These are phyloP conservation scores for Aspergillus fischeri DNA, from an alignment of 2,329 filamentous ascomycete species.

Conservation along the genomic window DNA sequence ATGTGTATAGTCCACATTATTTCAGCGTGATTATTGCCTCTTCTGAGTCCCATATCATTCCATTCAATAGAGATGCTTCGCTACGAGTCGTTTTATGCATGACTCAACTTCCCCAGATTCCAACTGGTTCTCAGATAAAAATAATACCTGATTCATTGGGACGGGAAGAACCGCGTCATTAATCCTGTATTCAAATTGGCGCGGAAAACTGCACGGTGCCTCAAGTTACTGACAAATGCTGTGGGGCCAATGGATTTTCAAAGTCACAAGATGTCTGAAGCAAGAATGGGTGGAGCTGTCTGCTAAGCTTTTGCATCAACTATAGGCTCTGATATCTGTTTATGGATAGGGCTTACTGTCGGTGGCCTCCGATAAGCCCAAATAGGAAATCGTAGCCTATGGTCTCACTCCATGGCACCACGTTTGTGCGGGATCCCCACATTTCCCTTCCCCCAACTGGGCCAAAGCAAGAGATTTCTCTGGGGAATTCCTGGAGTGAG, in stretches of 20 bases:
- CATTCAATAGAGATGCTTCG: too few relatives aligned
- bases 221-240: neutral
- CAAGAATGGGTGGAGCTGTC: neutral
- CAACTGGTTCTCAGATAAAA: too few relatives aligned
- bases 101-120: neutral
- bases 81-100: neutral
- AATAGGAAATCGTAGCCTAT: neutral
- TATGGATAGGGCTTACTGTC: neutral
- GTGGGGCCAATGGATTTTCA: neutral
- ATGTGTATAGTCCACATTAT: neutral
- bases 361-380: neutral
- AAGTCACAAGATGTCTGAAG: neutral
- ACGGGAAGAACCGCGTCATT: neutral
- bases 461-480: neutral
- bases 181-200: neutral
- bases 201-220: neutral
- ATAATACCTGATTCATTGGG: neutral
- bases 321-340: neutral
- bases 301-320: neutral
- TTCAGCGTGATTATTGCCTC: neutral
- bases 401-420: neutral
- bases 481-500: neutral
- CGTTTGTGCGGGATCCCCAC: neutral
- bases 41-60: neutral
- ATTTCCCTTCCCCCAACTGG: neutral